Base-by-base conservation (phyloP, 2,329 filamentous ascomycete genomes). In the Colletotrichum caudatum region DNA sequence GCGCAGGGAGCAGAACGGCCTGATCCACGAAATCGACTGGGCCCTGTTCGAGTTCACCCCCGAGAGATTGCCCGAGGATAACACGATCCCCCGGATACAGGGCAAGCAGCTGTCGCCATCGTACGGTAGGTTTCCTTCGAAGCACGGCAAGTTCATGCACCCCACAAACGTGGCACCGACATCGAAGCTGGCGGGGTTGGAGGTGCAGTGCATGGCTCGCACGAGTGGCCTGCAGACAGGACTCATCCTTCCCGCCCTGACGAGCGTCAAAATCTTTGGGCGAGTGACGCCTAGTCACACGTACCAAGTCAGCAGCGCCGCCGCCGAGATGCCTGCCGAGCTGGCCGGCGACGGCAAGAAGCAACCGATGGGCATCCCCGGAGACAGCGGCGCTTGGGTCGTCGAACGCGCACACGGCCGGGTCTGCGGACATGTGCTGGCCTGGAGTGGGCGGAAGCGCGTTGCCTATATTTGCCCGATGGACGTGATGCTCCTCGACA, bases 1-100 rank as follows among this genome's bases (percentile, higher is more conserved):
- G 5, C 90, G 95, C 39, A 91, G 93, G 63, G 88, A 91, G 65
- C 87, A 89, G 71, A 86, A 92, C 72, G 91, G 92, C 5, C 84
- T 97, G 33, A 85, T 93, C 7, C 95, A 98, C 79, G 95, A 98
- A 80, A 94, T 98, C 56, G 95, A 98, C 80, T 98, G 95, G 95
- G 94, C 95, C 0, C 84, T 98, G 2, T 94, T 98, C 76, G 90
- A 93, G 75, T 93, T 98, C 74, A 85, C 92, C 14, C 85, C 91
- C 5, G 87, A 91, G 14, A 90, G 95, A 1, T 83, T 91, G 18
- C 93, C 95, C 3, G 84, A 88, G 0, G 87, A 89, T 71, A 98
- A 98, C 76, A 81, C 89, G 14, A 91, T 97, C 29, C 89, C 89
- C 2, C 64, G 76, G 56, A 73, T 65, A 9, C 44, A 48, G n/a